Percentiles rank a stretch among this genome's conserved stretches.
Conservation (phyloP, 129 eudicot species). For the Oenanthe sinensis region DNA sequence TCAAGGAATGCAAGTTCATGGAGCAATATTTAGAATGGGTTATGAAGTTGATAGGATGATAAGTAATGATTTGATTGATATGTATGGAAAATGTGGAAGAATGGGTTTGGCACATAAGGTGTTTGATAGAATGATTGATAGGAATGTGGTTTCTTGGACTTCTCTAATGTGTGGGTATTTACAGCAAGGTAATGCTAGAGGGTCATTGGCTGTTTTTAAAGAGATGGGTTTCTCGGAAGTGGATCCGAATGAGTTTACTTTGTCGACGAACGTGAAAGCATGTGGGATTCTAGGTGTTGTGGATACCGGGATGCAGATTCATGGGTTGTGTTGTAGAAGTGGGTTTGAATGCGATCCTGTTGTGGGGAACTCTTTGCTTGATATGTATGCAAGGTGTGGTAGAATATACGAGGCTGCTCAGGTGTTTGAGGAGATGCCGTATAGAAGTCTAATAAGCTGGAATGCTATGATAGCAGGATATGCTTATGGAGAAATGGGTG, state of each 20-base stretch:
- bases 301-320: constrained; percentile 67
- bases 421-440: constrained; percentile 41
- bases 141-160: constrained; percentile 69
- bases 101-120: constrained; percentile 32
- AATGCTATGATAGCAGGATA: constrained; percentile 66
- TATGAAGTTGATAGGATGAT: constrained; percentile 32
- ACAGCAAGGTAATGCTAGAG: constrained; percentile 28
- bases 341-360: constrained; percentile 54
- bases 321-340: constrained; percentile 49
- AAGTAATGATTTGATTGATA: constrained; percentile 50
- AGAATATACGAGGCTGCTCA: constrained; percentile 34
- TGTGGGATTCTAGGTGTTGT: constrained; percentile 43
- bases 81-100: constrained; percentile 54
- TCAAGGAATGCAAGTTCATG: constrained; percentile 4
- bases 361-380: constrained; percentile 69
- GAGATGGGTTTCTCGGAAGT: constrained; percentile 42
- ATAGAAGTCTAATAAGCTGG: constrained; percentile 54
- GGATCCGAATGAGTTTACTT: constrained; percentile 59
- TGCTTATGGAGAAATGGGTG: constrained; percentile 29
- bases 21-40: constrained; percentile 11
- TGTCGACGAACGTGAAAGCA: constrained; percentile 56
- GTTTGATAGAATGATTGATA: constrained; percentile 59
- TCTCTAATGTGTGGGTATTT: constrained; percentile 68
- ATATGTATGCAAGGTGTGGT: constrained; percentile 78
- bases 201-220: constrained; percentile 30